Conservation (phyloP, 768 basidiomycete genomes). For the Mycena maculata region DNA sequence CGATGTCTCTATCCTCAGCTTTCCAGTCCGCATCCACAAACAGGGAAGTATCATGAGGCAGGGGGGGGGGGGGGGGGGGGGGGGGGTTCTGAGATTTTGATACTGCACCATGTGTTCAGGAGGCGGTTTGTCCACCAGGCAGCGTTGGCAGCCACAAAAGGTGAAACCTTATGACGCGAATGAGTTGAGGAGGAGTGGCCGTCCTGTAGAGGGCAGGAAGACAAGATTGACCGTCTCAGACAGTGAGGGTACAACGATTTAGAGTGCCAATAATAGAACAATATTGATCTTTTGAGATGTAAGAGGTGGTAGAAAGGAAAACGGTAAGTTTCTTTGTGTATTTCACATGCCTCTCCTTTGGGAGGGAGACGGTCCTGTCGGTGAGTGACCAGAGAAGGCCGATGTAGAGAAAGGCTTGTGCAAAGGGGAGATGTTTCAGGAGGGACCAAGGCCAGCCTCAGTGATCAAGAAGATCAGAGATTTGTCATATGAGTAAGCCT, state of each 20-base stretch:
- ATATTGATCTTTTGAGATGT: not conserved
- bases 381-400: not conserved
- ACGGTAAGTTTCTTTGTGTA: not conserved
- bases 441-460: not conserved
- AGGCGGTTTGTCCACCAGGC: not conserved
- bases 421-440: not conserved
- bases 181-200: not conserved
- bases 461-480: not conserved
- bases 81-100: conserved; percentile 26
- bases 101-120: not conserved
- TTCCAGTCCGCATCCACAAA: conserved; percentile 56
- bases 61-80: too few relatives aligned
- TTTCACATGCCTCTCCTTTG: not conserved
- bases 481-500: not conserved
- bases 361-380: not conserved
- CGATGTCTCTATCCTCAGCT: conserved; percentile 46
- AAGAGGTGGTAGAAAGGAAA: not conserved
- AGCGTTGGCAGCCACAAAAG: not conserved
- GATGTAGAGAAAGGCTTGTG: not conserved
- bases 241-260: not conserved
- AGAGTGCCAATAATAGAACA: not conserved
- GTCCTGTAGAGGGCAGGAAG: not conserved
- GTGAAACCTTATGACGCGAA: not conserved
- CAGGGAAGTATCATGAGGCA: conserved; percentile 34
- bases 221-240: not conserved